phyloP scores from a whole-genome alignment of 352 stramenopile species.

The Thalassiosira mediterranea region DNA sequence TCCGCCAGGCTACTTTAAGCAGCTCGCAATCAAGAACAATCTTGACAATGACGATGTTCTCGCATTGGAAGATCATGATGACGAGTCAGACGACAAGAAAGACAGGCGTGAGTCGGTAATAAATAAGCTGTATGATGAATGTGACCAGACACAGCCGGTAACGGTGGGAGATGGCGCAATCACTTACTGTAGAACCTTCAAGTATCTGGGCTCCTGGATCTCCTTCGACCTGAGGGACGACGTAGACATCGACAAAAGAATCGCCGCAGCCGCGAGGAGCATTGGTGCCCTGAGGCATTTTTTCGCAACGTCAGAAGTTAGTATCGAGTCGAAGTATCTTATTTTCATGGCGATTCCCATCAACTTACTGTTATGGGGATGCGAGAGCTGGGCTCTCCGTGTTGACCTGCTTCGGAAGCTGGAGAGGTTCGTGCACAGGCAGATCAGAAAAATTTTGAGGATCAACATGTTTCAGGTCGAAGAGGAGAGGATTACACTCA shows the following conservation, averaged over 20 bases:
- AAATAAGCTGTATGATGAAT: neutral
- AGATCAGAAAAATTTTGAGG: neutral
- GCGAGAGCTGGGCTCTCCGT: slow-evolving; percentile 30
- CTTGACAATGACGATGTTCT: neutral
- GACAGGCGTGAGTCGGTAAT: too few species aligned
- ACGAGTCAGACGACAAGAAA: neutral
- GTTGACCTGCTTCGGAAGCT: slow-evolving; percentile 19
- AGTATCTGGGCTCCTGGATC: slow-evolving; percentile 5
- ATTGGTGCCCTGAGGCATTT: neutral
- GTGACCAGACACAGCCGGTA: neutral
- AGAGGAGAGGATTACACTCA: neutral
- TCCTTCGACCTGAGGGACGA: slow-evolving; percentile 27
- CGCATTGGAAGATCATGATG: neutral
- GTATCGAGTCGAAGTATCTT: slow-evolving; percentile 9
- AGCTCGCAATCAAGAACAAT: neutral
- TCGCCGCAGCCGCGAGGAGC: neutral
- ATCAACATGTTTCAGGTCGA: slow-evolving; percentile 1
- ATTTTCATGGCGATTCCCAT: slow-evolving; percentile 26
- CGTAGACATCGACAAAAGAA: slow-evolving; percentile 7
- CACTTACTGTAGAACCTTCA: slow-evolving; percentile 7
- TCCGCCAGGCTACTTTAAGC: neutral
- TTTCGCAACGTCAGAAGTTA: neutral
- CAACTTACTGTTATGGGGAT: slow-evolving; percentile 44
- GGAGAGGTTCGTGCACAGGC: slow-evolving; percentile 21
- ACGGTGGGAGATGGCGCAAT: slow-evolving; percentile 3